These are phyloP conservation scores for Cordyceps pruinosa DNA, from an alignment of 2,329 filamentous ascomycete genomes.

Conservation along the genomic window DNA sequence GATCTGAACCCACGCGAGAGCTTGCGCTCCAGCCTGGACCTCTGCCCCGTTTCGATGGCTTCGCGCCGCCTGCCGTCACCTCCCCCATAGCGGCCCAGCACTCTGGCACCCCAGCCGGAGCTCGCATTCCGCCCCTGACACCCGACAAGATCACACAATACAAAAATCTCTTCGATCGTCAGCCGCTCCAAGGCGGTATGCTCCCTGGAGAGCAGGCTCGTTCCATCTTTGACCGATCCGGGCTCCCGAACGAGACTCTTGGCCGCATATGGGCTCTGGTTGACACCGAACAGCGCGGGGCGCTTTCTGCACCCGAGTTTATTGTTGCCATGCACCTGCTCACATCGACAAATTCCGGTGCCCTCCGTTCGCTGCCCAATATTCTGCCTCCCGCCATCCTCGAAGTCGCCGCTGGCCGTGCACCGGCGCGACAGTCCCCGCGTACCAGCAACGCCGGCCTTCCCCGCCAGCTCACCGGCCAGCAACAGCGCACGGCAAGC, in stretches of 20 bases:
- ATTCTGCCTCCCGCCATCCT: constrained; percentile 79
- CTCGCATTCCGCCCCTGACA: constrained; percentile 82
- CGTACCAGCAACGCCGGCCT: constrained; percentile 56
- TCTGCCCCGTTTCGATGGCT: constrained; percentile 85
- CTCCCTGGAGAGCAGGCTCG: constrained; percentile 83
- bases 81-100: constrained; percentile 50
- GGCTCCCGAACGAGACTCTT: constrained; percentile 79
- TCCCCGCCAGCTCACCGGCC: constrained; percentile 75
- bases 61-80: constrained; percentile 36
- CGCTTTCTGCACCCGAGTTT: constrained; percentile 82
- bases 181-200: constrained; percentile 63
- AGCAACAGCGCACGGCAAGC: constrained; percentile 57
- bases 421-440: constrained; percentile 42
- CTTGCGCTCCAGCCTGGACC: constrained; percentile 80
- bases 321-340: constrained; percentile 97
- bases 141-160: constrained; percentile 89
- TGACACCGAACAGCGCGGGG: constrained; percentile 87
- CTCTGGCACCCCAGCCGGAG: constrained; percentile 51
- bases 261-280: constrained; percentile 95
- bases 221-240: constrained; percentile 89
- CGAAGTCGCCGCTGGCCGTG: constrained; percentile 75
- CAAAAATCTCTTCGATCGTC: constrained; percentile 82
- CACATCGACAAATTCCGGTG: constrained; percentile 80
- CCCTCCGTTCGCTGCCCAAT: constrained; percentile 70
- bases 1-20: constrained; percentile 71